Percentiles rank a stretch among this genome's conserved stretches.
Evolutionary conservation across 768 basidiomycete species (phyloP).

Genomic region (Lactarius sp.): DNA sequence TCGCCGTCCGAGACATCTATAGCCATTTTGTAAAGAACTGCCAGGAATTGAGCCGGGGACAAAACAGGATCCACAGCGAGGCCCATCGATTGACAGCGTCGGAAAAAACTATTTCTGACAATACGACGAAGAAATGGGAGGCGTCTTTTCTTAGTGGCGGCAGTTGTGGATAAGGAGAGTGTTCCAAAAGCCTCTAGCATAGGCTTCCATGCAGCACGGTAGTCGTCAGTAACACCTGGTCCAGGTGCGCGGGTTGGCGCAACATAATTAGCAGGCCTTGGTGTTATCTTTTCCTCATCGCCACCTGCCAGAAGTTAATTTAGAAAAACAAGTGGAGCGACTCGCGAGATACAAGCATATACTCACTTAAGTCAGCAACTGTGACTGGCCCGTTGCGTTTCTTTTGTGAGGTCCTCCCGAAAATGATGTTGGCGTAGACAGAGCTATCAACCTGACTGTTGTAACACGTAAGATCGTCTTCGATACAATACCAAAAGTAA

Average conservation of each 20-base stretch:
- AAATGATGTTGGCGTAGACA: conserved; percentile 9
- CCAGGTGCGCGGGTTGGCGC: not conserved
- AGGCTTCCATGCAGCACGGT: conserved; percentile 6
- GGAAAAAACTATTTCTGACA: conserved; percentile 45
- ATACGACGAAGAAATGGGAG: conserved; percentile 58
- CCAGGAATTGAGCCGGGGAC: conserved; percentile 26
- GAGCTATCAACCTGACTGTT: conserved; percentile 12
- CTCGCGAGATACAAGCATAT: not conserved
- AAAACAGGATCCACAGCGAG: conserved; percentile 33
- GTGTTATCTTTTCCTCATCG: not conserved
- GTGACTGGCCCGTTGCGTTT: not conserved
- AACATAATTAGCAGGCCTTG: not conserved
- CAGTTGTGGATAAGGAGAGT: conserved; percentile 13
- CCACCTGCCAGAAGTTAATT: not conserved
- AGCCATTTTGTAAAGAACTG: conserved; percentile 28
- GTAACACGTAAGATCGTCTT: not conserved
- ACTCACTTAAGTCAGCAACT: conserved; percentile 9
- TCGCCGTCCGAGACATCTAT: conserved; percentile 15
- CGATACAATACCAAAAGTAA: not conserved
- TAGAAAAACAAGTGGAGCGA: not conserved
- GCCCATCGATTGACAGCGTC: conserved; percentile 37
- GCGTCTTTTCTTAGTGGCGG: conserved; percentile 23
- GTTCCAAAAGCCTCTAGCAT: conserved; percentile 14
- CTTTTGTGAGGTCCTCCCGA: not conserved
- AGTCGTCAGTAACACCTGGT: not conserved